A percentile compares a stretch with the other conserved stretches of the same genome.
phyloP scores from a whole-genome alignment of 1,284 basidiomycete species.

The Cutaneotrichosporon sp. region DNA sequence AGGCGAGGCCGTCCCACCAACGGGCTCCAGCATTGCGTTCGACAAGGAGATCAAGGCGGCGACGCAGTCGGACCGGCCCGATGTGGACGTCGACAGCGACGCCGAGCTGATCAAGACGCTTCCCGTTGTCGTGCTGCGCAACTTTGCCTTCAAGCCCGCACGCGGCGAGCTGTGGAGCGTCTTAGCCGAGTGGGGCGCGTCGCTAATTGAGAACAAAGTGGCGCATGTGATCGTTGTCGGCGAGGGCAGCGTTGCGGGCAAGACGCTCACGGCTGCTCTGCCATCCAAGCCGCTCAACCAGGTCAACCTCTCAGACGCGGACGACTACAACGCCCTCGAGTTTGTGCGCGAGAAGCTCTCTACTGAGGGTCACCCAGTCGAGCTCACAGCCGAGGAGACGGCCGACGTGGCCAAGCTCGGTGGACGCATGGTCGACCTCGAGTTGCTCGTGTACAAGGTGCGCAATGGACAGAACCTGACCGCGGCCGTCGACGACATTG shows the following conservation, averaged over 20 bases:
- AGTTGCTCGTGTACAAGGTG: conserved; percentile 76
- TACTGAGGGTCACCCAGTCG: conserved; percentile 51
- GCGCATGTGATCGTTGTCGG: conserved; percentile 91
- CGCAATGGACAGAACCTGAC: conserved; percentile 63
- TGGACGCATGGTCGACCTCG: conserved; percentile 68
- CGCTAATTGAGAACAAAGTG: conserved; percentile 73
- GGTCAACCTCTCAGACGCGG: conserved; percentile 80
- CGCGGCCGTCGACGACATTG: conserved; percentile 85
- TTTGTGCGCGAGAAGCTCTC: conserved; percentile 79
- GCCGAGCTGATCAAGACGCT: conserved; percentile 61
- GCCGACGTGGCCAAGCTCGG: conserved; percentile 70
- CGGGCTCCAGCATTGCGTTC: neutral
- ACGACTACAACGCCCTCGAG: conserved; percentile 70
- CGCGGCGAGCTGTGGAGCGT: conserved; percentile 71
- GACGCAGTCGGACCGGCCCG: neutral
- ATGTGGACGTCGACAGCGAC: conserved; percentile 39
- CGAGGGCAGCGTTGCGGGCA: conserved; percentile 84
- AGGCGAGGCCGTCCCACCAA: conserved; percentile 37
- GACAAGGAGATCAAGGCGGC: conserved; percentile 5
- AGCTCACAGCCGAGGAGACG: conserved; percentile 55
- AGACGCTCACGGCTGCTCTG: conserved; percentile 80
- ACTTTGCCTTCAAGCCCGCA: conserved; percentile 68
- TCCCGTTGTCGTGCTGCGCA: conserved; percentile 80
- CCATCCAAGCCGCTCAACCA: conserved; percentile 79
- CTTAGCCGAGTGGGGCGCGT: conserved; percentile 81